These are phyloP conservation scores for Wickerhamomyces silvicola DNA, from an alignment of 805 yeast species.

Conservation along the genomic window DNA sequence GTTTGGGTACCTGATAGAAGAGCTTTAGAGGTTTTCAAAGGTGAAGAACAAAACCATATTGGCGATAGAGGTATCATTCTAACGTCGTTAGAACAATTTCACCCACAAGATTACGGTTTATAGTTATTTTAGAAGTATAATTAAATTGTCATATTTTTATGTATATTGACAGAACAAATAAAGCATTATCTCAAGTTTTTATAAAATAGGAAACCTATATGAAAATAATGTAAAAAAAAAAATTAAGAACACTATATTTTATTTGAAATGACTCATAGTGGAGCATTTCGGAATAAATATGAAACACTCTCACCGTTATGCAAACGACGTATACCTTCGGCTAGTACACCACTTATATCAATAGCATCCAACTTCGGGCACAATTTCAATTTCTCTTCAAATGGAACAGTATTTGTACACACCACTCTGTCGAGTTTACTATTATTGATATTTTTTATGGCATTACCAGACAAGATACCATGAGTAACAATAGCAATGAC, in stretches of 20 bases:
- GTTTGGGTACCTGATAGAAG: slow-evolving; percentile 90
- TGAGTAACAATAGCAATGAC: slow-evolving; percentile 82
- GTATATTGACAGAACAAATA: no score
- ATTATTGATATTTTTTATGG: slow-evolving; percentile 62
- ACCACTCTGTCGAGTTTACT: slow-evolving; percentile 64
- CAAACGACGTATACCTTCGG: slow-evolving; percentile 77
- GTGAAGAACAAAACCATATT: slow-evolving; percentile 43
- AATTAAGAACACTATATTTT: background rate
- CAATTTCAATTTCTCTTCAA: slow-evolving; percentile 50
- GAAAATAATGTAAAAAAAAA: background rate
- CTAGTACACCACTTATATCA: slow-evolving; percentile 68
- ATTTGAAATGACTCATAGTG: slow-evolving; percentile 22
- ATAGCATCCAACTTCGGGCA: slow-evolving; percentile 63
- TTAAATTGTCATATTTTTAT: no score
- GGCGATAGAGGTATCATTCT: slow-evolving; percentile 55
- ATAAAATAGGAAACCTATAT: no score
- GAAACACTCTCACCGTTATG: slow-evolving; percentile 86
- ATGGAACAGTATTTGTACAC: slow-evolving; percentile 77
- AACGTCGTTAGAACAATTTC: slow-evolving; percentile 45
- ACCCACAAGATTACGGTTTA: slow-evolving; percentile 40
- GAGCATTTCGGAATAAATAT: slow-evolving; percentile 67
- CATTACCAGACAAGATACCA: slow-evolving; percentile 72
- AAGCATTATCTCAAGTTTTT: no score
- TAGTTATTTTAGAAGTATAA: slow-evolving; percentile 7
- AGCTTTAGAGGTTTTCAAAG: slow-evolving; percentile 50